Evolutionary conservation across 176 grass and related monocot genomes (phyloP).

Genomic region (Saccharum spontaneum): DNA sequence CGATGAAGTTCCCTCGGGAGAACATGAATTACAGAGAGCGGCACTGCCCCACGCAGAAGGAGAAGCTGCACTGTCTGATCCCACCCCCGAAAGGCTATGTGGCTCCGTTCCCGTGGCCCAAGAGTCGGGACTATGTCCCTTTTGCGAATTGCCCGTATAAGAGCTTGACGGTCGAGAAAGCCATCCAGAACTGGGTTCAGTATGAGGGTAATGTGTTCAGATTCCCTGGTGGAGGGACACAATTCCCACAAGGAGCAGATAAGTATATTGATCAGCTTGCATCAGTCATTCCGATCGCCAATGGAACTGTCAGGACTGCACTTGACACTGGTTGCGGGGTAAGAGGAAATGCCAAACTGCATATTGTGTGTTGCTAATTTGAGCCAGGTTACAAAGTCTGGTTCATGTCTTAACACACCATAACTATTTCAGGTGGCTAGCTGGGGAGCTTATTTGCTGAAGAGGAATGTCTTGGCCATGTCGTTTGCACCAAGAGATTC

Average conservation of each 20-base stretch:
- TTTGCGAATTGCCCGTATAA: conserved; percentile 91
- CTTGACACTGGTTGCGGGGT: conserved; percentile 97
- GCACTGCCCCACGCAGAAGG: conserved; percentile 77
- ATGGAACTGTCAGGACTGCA: conserved; percentile 90
- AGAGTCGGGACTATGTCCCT: conserved; percentile 85
- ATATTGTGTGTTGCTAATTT: conserved; percentile 1
- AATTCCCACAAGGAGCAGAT: conserved; percentile 93
- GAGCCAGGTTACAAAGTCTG: not conserved
- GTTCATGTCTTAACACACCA: not conserved
- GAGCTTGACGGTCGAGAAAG: conserved; percentile 95
- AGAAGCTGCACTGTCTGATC: conserved; percentile 77
- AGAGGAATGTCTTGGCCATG: conserved; percentile 90
- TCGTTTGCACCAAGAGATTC: conserved; percentile 97
- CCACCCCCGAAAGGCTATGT: conserved; percentile 87
- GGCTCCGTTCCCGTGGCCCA: conserved; percentile 86
- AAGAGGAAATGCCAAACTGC: conserved; percentile 26
- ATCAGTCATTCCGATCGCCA: conserved; percentile 73
- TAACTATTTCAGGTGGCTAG: conserved; percentile 81
- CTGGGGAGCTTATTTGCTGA: conserved; percentile 92
- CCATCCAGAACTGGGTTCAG: conserved; percentile 97
- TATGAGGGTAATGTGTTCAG: conserved; percentile 90
- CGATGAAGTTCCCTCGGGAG: conserved; percentile 87
- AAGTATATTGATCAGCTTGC: conserved; percentile 92
- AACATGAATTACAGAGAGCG: conserved; percentile 95
- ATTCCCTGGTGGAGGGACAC: conserved; percentile 91